Conservation (phyloP, 129 eudicot species). For the Deinandra increscens region DNA sequence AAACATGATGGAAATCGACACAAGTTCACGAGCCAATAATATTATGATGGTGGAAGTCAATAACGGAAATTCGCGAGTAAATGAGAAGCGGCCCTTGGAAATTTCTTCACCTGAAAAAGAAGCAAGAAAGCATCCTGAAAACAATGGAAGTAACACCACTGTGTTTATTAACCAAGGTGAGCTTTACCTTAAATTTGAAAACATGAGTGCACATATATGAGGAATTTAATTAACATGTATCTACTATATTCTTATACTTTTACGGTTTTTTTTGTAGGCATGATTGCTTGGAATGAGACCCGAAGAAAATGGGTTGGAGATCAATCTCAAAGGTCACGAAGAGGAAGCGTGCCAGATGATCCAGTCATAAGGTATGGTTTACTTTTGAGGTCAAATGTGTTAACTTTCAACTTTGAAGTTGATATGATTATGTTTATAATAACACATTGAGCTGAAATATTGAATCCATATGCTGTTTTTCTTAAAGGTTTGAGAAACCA, state of each 20-base stretch:
- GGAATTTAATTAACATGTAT: neutral
- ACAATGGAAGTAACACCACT: constrained; percentile 33
- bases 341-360: constrained; percentile 50
- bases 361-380: constrained; percentile 57
- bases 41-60: constrained; percentile 56
- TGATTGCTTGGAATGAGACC: constrained; percentile 60
- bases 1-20: constrained; percentile 38
- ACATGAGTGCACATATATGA: neutral
- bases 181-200: neutral
- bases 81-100: constrained; percentile 47
- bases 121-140: constrained; percentile 48
- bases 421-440: too few species aligned
- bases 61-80: constrained; percentile 35
- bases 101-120: constrained; percentile 32
- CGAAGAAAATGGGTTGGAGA: constrained; percentile 66
- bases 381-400: neutral
- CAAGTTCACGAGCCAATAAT: constrained; percentile 26
- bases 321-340: constrained; percentile 44
- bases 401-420: neutral
- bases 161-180: constrained; percentile 62
- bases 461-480: neutral
- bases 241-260: neutral
- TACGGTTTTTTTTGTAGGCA: constrained; percentile 35
- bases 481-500: neutral
- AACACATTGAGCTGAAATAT: too few species aligned